Evolutionary conservation across 345 rosid genomes (phyloP).

Genomic region (Salix exigua): DNA sequence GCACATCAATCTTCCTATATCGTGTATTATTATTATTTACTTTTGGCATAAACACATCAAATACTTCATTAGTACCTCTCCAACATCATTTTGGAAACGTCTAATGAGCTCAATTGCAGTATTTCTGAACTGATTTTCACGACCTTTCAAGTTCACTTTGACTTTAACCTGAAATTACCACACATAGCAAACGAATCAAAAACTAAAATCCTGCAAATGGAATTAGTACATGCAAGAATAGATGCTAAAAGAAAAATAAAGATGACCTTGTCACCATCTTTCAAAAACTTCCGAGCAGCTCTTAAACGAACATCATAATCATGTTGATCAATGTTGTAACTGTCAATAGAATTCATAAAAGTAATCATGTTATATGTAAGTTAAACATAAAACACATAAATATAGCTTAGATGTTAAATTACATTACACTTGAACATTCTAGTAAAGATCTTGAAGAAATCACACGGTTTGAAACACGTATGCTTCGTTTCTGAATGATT

Average conservation of each 20-base stretch:
- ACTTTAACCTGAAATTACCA: conserved; percentile 69
- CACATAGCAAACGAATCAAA: conserved; percentile 11
- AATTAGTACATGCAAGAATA: not conserved
- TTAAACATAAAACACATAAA: not conserved
- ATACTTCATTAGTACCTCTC: conserved; percentile 54
- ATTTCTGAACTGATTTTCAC: conserved; percentile 86
- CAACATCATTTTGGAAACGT: conserved; percentile 80
- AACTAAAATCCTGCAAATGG: not conserved
- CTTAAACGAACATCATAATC: conserved; percentile 81
- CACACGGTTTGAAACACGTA: not conserved
- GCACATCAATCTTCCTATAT: not conserved
- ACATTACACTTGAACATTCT: not conserved
- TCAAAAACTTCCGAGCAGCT: conserved; percentile 79
- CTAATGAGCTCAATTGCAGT: conserved; percentile 78
- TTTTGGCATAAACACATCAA: not conserved
- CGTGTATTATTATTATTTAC: not conserved
- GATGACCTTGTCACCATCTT: conserved; percentile 88
- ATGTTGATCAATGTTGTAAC: conserved; percentile 91
- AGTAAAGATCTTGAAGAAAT: not conserved
- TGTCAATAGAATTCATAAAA: conserved; percentile 30
- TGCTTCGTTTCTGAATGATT: not conserved
- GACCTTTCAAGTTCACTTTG: conserved; percentile 86
- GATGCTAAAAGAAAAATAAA: conserved; percentile 5
- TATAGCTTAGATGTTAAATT: not conserved
- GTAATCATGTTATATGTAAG: not conserved